phyloP scores from a whole-genome alignment of 768 basidiomycete species.

The Mycena albidolilacea region DNA sequence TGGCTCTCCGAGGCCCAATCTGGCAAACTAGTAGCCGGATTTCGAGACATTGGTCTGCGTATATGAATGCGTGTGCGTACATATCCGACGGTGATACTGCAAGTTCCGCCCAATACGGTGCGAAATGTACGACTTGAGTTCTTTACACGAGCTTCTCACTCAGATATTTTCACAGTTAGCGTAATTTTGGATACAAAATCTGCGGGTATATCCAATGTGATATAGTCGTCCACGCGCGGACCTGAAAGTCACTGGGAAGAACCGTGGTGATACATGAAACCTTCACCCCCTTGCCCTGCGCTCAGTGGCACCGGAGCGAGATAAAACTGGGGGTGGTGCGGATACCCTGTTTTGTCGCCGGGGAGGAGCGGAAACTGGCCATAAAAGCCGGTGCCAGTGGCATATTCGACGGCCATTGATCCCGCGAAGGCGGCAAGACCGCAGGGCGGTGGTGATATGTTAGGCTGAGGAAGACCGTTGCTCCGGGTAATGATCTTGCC shows the following conservation, averaged over 20 bases:
- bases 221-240: slow-evolving; percentile 1
- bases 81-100: too few relatives aligned
- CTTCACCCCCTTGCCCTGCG: slow-evolving; percentile 11
- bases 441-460: neutral
- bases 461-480: neutral
- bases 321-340: slow-evolving; percentile 18
- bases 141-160: neutral
- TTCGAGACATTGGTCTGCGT: too few relatives aligned
- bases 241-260: neutral
- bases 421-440: neutral
- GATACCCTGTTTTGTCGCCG: slow-evolving; percentile 2
- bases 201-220: neutral
- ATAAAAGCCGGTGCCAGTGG: neutral
- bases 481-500: slow-evolving; percentile 7
- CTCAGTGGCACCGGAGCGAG: neutral
- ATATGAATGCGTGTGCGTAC: too few relatives aligned
- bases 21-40: too few relatives aligned
- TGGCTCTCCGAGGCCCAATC: too few relatives aligned
- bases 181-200: neutral
- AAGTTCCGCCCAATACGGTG: too few relatives aligned
- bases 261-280: neutral
- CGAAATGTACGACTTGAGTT: too few relatives aligned
- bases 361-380: slow-evolving; percentile 7
- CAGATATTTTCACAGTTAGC: too few relatives aligned
- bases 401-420: neutral